These are phyloP conservation scores for Filosporella fistucella DNA, from an alignment of 495 filamentous ascomycete genomes.

Conservation along the genomic window DNA sequence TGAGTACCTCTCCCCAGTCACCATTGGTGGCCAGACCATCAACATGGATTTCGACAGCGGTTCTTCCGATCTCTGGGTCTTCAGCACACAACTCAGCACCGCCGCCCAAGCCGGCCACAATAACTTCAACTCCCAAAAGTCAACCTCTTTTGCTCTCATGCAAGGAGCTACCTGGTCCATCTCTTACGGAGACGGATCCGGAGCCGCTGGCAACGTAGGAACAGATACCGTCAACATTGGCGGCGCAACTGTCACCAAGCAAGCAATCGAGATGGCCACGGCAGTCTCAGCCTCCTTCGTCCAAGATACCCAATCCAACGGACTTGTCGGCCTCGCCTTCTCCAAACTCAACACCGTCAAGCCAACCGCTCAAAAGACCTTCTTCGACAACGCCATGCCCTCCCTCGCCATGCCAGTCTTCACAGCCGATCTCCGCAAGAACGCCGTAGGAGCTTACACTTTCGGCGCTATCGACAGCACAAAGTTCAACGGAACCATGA, in stretches of 20 bases:
- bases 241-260: constrained; percentile 59
- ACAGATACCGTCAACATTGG: constrained; percentile 73
- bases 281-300: constrained; percentile 61
- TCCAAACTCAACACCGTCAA: constrained; percentile 67
- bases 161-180: constrained; percentile 54
- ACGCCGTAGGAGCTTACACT: constrained; percentile 63
- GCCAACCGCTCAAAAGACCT: constrained; percentile 70
- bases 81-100: constrained; percentile 58
- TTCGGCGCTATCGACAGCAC: constrained; percentile 67
- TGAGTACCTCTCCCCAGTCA: constrained; percentile 72
- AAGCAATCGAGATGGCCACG: constrained; percentile 69
- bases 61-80: constrained; percentile 81
- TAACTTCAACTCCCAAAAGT: constrained; percentile 59
- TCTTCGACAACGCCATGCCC: constrained; percentile 71
- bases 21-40: constrained; percentile 68
- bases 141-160: constrained; percentile 43
- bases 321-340: constrained; percentile 75
- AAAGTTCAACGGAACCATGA: constrained; percentile 61
- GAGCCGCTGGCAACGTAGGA: constrained; percentile 62
- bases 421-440: constrained; percentile 62
- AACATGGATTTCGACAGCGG: constrained; percentile 81
- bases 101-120: constrained; percentile 43
- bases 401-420: constrained; percentile 66
- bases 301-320: constrained; percentile 58
- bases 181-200: constrained; percentile 70